Conservation (phyloP, 75 land plant genomes). For the Cunninghamia lanceolata region DNA sequence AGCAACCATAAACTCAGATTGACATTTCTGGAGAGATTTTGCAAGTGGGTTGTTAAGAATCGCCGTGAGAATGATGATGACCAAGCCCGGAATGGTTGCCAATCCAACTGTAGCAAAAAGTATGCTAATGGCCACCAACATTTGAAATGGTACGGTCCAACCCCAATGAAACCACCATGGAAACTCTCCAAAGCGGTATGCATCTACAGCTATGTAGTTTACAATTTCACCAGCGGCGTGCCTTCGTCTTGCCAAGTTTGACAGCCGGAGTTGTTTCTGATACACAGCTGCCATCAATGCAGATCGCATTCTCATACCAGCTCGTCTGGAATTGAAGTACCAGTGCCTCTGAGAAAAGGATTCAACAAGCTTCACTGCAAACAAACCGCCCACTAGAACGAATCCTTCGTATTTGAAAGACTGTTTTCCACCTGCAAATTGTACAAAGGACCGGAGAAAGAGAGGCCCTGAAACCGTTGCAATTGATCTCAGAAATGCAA, state of each 20-base stretch:
- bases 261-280: constrained; percentile 66
- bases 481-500: constrained; percentile 42
- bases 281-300: constrained; percentile 66
- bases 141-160: constrained; percentile 63
- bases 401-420: constrained; percentile 20
- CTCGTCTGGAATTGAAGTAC: constrained; percentile 47
- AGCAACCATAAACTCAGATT: constrained; percentile 44
- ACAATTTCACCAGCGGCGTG: constrained; percentile 80
- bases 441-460: constrained; percentile 52
- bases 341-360: constrained; percentile 60
- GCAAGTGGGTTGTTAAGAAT: constrained; percentile 62
- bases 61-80: constrained; percentile 40
- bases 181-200: constrained; percentile 69
- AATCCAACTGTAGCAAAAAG: constrained; percentile 56
- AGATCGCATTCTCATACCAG: constrained; percentile 75
- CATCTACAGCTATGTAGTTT: constrained; percentile 81
- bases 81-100: constrained; percentile 63
- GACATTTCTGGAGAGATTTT: constrained; percentile 43
- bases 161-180: constrained; percentile 61
- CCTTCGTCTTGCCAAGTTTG: constrained; percentile 38
- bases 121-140: constrained; percentile 43
- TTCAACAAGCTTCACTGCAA: constrained; percentile 52
- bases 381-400: constrained; percentile 32
- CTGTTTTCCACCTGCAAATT: constrained; percentile 28
- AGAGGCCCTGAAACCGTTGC: constrained; percentile 46